phyloP scores from a whole-genome alignment of 2,329 filamentous ascomycete genomes.

The Verticillium tricorpus region DNA sequence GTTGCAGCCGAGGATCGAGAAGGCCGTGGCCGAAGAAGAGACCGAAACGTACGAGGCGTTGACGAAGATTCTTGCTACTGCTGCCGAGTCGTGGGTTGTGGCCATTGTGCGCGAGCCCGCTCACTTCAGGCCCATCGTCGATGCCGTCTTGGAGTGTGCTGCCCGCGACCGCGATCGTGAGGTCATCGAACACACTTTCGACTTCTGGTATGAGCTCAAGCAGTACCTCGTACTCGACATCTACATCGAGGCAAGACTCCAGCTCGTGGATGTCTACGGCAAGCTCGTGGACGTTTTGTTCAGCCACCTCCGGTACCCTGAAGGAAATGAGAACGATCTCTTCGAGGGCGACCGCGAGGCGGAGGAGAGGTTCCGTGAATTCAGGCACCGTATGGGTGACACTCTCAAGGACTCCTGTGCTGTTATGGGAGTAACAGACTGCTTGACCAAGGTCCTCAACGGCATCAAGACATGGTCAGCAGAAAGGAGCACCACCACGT shows the following conservation, averaged over 20 bases:
- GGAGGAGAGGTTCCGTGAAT: slow-evolving; percentile 95
- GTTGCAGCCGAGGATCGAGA: slow-evolving; percentile 70
- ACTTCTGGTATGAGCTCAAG: slow-evolving; percentile 98
- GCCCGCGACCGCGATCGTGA: slow-evolving; percentile 83
- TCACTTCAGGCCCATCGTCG: slow-evolving; percentile 80
- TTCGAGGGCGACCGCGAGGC: slow-evolving; percentile 95
- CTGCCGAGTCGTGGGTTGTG: slow-evolving; percentile 91
- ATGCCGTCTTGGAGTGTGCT: slow-evolving; percentile 88
- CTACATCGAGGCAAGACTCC: slow-evolving; percentile 76
- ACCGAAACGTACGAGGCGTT: slow-evolving; percentile 80
- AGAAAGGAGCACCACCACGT: slow-evolving; percentile 63
- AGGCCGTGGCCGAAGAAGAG: slow-evolving; percentile 76
- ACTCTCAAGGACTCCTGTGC: slow-evolving; percentile 96
- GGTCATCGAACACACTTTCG: slow-evolving; percentile 88
- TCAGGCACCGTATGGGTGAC: slow-evolving; percentile 95
- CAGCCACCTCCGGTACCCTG: slow-evolving; percentile 82
- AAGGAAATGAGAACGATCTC: slow-evolving; percentile 70
- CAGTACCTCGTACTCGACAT: slow-evolving; percentile 89
- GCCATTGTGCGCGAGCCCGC: slow-evolving; percentile 79
- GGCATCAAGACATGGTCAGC: slow-evolving; percentile 89
- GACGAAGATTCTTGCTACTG: slow-evolving; percentile 86
- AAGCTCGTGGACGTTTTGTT: slow-evolving; percentile 91
- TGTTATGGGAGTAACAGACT: slow-evolving; percentile 90
- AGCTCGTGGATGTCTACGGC: slow-evolving; percentile 77
- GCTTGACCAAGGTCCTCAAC: slow-evolving; percentile 80